Base-by-base conservation (phyloP, 1,284 basidiomycete species). In the Coniferiporia weirii region DNA sequence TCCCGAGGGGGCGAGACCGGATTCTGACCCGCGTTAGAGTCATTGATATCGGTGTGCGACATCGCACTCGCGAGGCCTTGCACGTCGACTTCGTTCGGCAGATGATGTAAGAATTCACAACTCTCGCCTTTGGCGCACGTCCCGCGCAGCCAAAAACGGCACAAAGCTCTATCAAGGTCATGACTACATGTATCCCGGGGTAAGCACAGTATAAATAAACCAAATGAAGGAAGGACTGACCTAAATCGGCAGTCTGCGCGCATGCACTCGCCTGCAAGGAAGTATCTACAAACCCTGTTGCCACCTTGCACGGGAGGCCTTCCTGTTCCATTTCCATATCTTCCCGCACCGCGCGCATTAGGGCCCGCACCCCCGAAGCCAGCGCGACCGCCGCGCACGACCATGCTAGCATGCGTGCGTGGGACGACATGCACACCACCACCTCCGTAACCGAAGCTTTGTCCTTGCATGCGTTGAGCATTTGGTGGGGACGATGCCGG, bases 241-340 rank as follows among this genome's bases (percentile, higher is more conserved):
- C 93, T 96, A 77, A 98, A 99, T 61, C 95, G 86, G 76, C 97
- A 99, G 75, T 99, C 96, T 54, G 93, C 91, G 54, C 96, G 78
- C 57, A 98, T 77, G 71, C 96, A 99, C 73, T 98, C 95, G 17
- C 97, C 97, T 6, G 93, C 93, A 40, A 99, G 81, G 72, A 95
- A 99, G 73, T 98, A 99, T 59, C 97, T 80, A 71, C 96, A 99
- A 44, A 99, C 95, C 57, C 89, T 76, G 66, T 85, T 85, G 5
- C 85, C 84, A 49, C 80, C 79, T 52, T 78, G 76, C 0, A 73
- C 75, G 36, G 85, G 57, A 12, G 38, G 80, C 12, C 44, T 46
- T 9, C 44, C 44, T 65, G 84, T 84, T 22, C 79, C 76, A 59
- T 78, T 83, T 43, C 81, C 76, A 1, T 79, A 75, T 15, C 79